A percentile compares a stretch with the other conserved stretches of the same genome.
These are phyloP conservation scores for Geotrichum cucujoidarum DNA, from an alignment of 1,139 yeast species.

Conservation along the genomic window DNA sequence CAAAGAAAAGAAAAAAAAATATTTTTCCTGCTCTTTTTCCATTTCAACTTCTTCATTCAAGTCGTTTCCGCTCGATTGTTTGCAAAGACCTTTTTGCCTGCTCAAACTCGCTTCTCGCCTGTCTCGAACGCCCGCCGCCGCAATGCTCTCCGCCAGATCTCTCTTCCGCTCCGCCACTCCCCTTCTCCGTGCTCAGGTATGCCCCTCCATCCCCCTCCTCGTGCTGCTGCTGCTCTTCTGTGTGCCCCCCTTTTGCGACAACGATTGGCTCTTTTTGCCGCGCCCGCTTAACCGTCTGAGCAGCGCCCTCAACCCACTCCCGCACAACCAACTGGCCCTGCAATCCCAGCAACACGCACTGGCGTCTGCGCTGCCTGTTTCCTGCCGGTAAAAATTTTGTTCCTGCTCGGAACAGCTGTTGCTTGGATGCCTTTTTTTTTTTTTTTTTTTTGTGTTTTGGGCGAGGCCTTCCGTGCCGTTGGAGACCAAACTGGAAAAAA, in stretches of 20 bases:
- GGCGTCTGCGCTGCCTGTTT: too few species aligned
- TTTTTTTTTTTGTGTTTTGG: not conserved
- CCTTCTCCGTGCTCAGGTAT: conserved; percentile 21
- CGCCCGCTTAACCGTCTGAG: too few species aligned
- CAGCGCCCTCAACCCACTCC: too few species aligned
- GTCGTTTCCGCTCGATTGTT: not conserved
- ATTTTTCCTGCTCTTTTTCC: conserved; percentile 8
- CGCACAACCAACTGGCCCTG: too few species aligned
- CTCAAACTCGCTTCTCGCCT: not conserved
- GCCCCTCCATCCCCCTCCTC: conserved; percentile 1
- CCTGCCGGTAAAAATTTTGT: too few species aligned
- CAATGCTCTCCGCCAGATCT: conserved; percentile 22
- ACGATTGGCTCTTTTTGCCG: too few species aligned
- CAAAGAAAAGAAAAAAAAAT: not conserved
- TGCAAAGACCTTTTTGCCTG: too few species aligned
- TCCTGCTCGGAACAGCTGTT: too few species aligned
- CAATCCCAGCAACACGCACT: too few species aligned
- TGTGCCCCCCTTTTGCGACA: not conserved
- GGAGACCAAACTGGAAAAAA: not conserved
- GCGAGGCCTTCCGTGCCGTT: not conserved
- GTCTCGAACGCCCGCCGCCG: not conserved
- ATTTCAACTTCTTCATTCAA: conserved; percentile 10
- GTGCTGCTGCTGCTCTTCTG: not conserved
- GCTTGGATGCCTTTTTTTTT: not conserved
- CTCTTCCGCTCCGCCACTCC: conserved; percentile 20